phyloP scores from a whole-genome alignment of 371 early-diverging fungal genomes.

The Edhazardia aedis region DNA sequence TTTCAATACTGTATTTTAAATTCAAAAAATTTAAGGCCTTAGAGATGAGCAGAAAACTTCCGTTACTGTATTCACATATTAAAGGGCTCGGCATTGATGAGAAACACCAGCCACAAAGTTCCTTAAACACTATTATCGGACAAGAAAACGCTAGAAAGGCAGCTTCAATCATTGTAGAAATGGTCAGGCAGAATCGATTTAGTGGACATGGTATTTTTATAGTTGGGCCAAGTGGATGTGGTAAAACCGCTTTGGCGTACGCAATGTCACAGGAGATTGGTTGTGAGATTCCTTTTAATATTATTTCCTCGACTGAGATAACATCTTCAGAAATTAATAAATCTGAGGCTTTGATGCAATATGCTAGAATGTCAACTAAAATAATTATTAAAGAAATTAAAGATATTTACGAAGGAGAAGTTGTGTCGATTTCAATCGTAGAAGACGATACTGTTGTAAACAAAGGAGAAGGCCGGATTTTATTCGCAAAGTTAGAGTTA shows the following conservation, averaged over 20 bases:
- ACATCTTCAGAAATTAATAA: slow-evolving; percentile 87
- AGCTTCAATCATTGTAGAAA: slow-evolving; percentile 54
- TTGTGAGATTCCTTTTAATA: slow-evolving; percentile 71
- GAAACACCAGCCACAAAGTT: slow-evolving; percentile 56
- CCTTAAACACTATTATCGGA: slow-evolving; percentile 65
- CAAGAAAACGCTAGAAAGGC: slow-evolving; percentile 76
- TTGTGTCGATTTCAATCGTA: slow-evolving; percentile 82
- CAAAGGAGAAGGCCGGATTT: neutral
- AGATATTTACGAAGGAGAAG: slow-evolving; percentile 90
- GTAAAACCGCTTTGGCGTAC: slow-evolving; percentile 56
- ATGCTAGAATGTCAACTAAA: slow-evolving; percentile 77
- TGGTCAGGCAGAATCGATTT: slow-evolving; percentile 50
- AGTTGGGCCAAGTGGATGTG: slow-evolving; percentile 82
- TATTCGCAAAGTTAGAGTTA: neutral
- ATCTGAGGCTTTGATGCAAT: slow-evolving; percentile 86
- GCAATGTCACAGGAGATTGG: slow-evolving; percentile 69
- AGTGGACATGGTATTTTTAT: slow-evolving; percentile 72
- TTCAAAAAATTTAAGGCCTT: too few relatives aligned
- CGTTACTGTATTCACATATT: too few relatives aligned
- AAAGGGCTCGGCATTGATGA: slow-evolving; percentile 61
- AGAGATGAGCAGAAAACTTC: too few relatives aligned
- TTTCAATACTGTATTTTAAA: too few relatives aligned
- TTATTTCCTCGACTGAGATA: slow-evolving; percentile 79
- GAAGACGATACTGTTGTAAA: slow-evolving; percentile 57
- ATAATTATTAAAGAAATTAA: slow-evolving; percentile 87